Evolutionary conservation across 352 stramenopile genomes (phyloP).

Genomic region (Phytophthora hybrid): DNA sequence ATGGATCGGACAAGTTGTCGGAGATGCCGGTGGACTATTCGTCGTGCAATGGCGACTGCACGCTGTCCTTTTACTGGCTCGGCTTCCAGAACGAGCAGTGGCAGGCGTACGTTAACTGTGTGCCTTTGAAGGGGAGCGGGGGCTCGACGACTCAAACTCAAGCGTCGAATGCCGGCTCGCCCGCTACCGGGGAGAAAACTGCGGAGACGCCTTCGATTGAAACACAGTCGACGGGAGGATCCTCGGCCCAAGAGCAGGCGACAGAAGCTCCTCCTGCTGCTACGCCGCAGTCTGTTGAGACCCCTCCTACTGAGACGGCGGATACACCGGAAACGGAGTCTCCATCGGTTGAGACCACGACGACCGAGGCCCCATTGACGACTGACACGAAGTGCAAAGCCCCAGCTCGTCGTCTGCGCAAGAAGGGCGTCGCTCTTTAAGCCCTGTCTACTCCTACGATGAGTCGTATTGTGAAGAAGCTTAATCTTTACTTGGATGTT

Average conservation of each 20-base stretch:
- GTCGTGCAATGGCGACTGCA: slow-evolving; percentile 47
- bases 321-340: not conserved
- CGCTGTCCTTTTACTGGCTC: slow-evolving; percentile 59
- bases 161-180: slow-evolving; percentile 6
- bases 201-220: not conserved
- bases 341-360: slow-evolving; percentile 2
- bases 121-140: slow-evolving; percentile 30
- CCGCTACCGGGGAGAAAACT: not conserved
- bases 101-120: slow-evolving; percentile 51
- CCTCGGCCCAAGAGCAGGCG: too few species aligned
- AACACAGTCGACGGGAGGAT: too few species aligned
- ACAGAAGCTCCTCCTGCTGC: not conserved
- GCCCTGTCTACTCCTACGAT: too few species aligned
- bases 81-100: slow-evolving; percentile 48
- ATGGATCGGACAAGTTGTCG: slow-evolving; percentile 30
- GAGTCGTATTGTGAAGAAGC: too few species aligned
- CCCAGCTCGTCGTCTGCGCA: slow-evolving; percentile 19
- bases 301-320: not conserved
- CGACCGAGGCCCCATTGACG: not conserved
- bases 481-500: too few species aligned
- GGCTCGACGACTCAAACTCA: slow-evolving; percentile 14
- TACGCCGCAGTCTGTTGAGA: not conserved
- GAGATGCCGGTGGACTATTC: slow-evolving; percentile 50
- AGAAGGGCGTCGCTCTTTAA: too few species aligned
- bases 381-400: slow-evolving; percentile 26